Percentiles rank a stretch among this genome's conserved stretches.
Evolutionary conservation across 2,329 filamentous ascomycete species (phyloP).

Genomic region (Neonectria sp.): DNA sequence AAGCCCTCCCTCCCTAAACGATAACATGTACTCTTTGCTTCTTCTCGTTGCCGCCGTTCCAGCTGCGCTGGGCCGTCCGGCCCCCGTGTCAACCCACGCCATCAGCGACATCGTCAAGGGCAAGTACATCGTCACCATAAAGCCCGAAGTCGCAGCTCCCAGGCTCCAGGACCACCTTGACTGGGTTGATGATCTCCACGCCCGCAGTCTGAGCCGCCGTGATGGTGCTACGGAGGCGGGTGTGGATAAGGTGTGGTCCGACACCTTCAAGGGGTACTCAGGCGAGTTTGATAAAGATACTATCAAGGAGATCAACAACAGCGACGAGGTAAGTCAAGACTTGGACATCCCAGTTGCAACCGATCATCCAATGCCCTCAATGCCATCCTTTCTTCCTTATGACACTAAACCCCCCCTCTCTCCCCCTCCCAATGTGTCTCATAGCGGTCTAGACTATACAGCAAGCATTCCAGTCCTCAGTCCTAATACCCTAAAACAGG

Average conservation of each 20-base stretch:
- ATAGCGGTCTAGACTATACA: background rate
- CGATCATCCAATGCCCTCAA: too few species aligned
- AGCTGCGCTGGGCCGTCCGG: slow-evolving; percentile 22
- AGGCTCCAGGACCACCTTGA: slow-evolving; percentile 53
- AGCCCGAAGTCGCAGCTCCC: slow-evolving; percentile 51
- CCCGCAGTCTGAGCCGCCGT: slow-evolving; percentile 52
- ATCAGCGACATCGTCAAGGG: slow-evolving; percentile 49
- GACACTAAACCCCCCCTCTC: background rate
- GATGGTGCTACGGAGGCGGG: slow-evolving; percentile 46
- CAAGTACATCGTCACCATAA: slow-evolving; percentile 64
- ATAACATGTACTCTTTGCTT: slow-evolving; percentile 27
- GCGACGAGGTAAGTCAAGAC: slow-evolving; percentile 54
- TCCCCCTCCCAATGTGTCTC: background rate
- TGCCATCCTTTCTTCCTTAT: too few species aligned
- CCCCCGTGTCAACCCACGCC: slow-evolving; percentile 9
- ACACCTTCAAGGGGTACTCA: slow-evolving; percentile 57
- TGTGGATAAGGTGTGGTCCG: slow-evolving; percentile 47
- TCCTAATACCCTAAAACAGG: slow-evolving; percentile 42
- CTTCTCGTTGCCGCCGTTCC: slow-evolving; percentile 38
- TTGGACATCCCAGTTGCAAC: background rate
- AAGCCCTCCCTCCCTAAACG: background rate
- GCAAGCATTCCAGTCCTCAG: background rate
- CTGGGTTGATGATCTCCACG: slow-evolving; percentile 52
- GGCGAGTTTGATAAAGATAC: slow-evolving; percentile 60
- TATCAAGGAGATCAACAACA: slow-evolving; percentile 56